Base-by-base conservation (phyloP, 768 basidiomycete genomes). In the Rickenella mellea region DNA sequence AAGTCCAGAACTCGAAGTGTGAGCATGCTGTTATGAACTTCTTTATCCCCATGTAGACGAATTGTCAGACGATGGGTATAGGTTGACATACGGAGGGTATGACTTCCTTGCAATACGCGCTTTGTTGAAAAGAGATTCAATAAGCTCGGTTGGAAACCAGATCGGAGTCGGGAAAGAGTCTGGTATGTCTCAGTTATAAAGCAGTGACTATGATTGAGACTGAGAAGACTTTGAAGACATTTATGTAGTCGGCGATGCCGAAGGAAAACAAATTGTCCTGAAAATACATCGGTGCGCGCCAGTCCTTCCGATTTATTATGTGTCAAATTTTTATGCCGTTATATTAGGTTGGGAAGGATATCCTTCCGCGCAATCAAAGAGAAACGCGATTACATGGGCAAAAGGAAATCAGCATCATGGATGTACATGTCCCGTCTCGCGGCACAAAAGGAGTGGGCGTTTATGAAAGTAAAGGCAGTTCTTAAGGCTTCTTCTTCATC, bases 161-260 rank as follows among this genome's bases (percentile, higher is more conserved):
- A 93, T 99, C 54, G 96, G 96, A 24, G 93, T 96, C 22, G 96
- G 96, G 11, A 99, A 99, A 64, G 96, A 99, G 64, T 89, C 88
- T 39, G 93, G 94, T 83, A 44, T 43, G 74, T 55, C 26, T 33
- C 11, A 11, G 22, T 15, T 32, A n/a, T 17, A 20, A 35, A 30
- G 10, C 11, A 40, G 10, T 21, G 19, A 9, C n/a, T 24, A 26
- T 5, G 39, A 20, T 27, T 14, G 39, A 40, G 39, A 27, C 39
- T 40, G 39, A 40, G 17, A 5, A 17, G 39, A 8, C 15, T 2
- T 33, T 24, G 32, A 46, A 88, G 90, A 94, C 60, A 86, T 94
- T 52, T 88, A 93, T 57, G 71, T 93, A 44, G 91, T 93, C 15
- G 90, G 89, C 2, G 80, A 96, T 51, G 66, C 72, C 5, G 84